Evolutionary conservation across 208 protist species (phyloP), one percentile per base, ranked within the genome.

Genomic region (Herpetomonas tarakana): DNA sequence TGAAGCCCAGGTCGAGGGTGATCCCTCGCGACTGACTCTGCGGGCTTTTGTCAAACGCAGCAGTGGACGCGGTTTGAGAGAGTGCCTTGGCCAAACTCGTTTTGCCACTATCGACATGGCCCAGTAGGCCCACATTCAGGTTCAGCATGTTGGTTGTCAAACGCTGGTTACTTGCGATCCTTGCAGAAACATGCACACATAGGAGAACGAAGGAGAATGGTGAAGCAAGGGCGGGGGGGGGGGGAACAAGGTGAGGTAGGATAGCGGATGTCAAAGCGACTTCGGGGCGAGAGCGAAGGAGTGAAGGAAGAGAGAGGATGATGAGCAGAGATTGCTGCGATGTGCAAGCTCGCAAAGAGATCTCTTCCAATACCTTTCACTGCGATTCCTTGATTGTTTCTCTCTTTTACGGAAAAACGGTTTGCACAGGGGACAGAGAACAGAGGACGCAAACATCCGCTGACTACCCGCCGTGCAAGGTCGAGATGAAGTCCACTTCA

Each of bases 1-100:
- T 99, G 81, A 99, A 99, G 27, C 98, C 98, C 2, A 99, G 80
- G 68, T 99, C 98, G 3, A 99, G 72, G 14, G 98, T 99, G 65
- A 99, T 99, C 27, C 98, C 98, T 38, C 97, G 76, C 26, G 93
- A 82, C 62, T 97, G 78, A 71, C 92, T 98, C 65, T 99, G 93
- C n/a, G 97, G 97, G 62, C 88, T 91, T 72, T 99, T 99, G 81
- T 99, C 98, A 59, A 99, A 97, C 9, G 95, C 81, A 1, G 97
- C 97, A 1, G 98, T 99, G 0, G 96, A 99, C 7, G 90, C 73
- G 2, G 83, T 78, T 0, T 76, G 83, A 24, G 91, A 98, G 6
- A 99, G 79, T 12, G 94, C 96, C 54, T 93, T 95, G 24, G 93
- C 89, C 51, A 95, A 57, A 1, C 77, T 73, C 18, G 98, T 99